phyloP scores from a whole-genome alignment of 2,329 filamentous ascomycete genomes.

The Hypoxylon sp. region DNA sequence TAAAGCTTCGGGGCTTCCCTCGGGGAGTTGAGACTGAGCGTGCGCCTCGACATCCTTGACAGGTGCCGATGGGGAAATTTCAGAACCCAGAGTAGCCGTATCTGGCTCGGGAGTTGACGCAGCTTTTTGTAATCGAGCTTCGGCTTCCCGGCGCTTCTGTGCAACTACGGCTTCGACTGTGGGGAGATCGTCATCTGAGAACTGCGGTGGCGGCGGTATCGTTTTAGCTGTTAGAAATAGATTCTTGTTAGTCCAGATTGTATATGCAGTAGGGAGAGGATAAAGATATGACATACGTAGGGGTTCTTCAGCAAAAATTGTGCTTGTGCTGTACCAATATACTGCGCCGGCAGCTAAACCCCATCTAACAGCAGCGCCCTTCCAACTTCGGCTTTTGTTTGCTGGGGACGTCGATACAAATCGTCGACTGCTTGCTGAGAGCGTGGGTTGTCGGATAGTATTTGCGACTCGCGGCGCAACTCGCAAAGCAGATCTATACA shows the following conservation, averaged over 20 bases:
- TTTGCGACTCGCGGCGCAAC: conserved; percentile 63
- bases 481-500: conserved; percentile 69
- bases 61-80: conserved; percentile 50
- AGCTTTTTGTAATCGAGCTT: conserved; percentile 54
- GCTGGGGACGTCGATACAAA: conserved; percentile 70
- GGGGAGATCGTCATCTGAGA: conserved; percentile 70
- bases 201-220: conserved; percentile 63
- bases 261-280: not conserved
- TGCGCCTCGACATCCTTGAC: conserved; percentile 47
- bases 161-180: conserved; percentile 78
- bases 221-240: conserved; percentile 47
- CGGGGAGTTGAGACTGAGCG: conserved; percentile 29
- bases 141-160: conserved; percentile 69
- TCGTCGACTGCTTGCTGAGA: conserved; percentile 62
- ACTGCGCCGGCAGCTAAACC: conserved; percentile 81
- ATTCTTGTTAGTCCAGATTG: conserved; percentile 15
- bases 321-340: conserved; percentile 95
- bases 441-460: conserved; percentile 58
- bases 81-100: conserved; percentile 44
- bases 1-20: conserved; percentile 66
- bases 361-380: conserved; percentile 80
- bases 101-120: conserved; percentile 52
- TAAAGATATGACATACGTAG: conserved; percentile 69
- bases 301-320: conserved; percentile 87
- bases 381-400: conserved; percentile 84